phyloP scores from a whole-genome alignment of 2,329 filamentous ascomycete genomes.

The Aureobasidium zeae region DNA sequence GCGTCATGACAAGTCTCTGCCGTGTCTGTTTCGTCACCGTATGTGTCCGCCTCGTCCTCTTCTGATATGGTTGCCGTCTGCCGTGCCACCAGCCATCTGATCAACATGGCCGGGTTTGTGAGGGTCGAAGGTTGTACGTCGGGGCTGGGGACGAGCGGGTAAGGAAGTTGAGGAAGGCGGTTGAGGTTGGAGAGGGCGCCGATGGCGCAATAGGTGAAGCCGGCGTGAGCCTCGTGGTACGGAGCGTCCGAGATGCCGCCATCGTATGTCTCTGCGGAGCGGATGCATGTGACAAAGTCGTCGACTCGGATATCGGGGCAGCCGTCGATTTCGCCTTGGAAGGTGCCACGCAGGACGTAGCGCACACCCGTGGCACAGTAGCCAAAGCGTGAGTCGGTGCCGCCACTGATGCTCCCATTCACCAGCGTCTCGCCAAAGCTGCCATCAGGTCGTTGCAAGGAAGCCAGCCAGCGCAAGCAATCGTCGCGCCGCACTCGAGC shows the following conservation, averaged over 20 bases:
- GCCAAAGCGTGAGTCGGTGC: slow-evolving; percentile 77
- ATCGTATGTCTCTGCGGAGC: slow-evolving; percentile 62
- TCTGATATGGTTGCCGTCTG: slow-evolving; percentile 37
- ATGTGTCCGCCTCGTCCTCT: slow-evolving; percentile 34
- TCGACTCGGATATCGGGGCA: slow-evolving; percentile 67
- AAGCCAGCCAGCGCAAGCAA: slow-evolving; percentile 64
- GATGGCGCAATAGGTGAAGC: slow-evolving; percentile 84
- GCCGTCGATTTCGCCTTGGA: slow-evolving; percentile 45
- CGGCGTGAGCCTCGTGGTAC: slow-evolving; percentile 76
- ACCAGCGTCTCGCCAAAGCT: slow-evolving; percentile 81
- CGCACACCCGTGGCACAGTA: slow-evolving; percentile 74
- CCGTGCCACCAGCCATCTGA: slow-evolving; percentile 40
- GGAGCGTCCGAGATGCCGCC: slow-evolving; percentile 73
- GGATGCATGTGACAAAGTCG: slow-evolving; percentile 60
- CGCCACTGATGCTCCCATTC: slow-evolving; percentile 57
- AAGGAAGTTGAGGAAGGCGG: slow-evolving; percentile 38
- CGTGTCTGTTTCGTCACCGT: slow-evolving; percentile 25
- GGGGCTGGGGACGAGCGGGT: slow-evolving; percentile 1
- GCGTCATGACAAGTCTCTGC: slow-evolving; percentile 33
- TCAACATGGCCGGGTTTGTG: slow-evolving; percentile 30
- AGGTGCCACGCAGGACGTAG: slow-evolving; percentile 65
- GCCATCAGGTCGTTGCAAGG: slow-evolving; percentile 71
- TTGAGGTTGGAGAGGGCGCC: slow-evolving; percentile 68
- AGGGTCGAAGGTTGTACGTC: slow-evolving; percentile 5
- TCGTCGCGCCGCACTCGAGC: slow-evolving; percentile 55